Conservation (phyloP, 208 protist species). For the Phytomonas francai region DNA sequence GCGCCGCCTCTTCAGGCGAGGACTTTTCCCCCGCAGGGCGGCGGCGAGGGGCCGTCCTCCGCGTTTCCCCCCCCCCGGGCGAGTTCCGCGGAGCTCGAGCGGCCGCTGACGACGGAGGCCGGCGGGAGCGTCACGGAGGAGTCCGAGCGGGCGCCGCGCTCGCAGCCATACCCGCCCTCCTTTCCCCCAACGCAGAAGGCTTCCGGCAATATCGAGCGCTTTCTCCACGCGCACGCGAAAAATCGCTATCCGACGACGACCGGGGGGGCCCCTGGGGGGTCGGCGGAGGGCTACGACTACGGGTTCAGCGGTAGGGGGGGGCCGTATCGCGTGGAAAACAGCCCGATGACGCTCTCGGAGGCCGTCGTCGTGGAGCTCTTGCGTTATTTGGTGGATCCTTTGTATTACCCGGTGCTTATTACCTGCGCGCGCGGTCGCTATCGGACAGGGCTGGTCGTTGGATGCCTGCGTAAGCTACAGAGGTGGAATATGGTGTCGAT, state of each 20-base stretch:
- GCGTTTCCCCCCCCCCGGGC: neutral
- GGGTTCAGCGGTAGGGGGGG: too few relatives aligned
- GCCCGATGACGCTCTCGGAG: constrained; percentile 78
- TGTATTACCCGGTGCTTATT: constrained; percentile 94
- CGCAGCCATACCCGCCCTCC: neutral
- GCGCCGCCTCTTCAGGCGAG: neutral
- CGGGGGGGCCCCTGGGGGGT: neutral
- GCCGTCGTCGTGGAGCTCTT: constrained; percentile 89
- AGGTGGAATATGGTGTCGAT: constrained; percentile 97
- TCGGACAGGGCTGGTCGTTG: constrained; percentile 95
- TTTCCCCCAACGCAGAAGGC: too few relatives aligned
- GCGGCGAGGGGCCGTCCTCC: neutral
- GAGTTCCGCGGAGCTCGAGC: constrained; percentile 17
- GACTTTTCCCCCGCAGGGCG: neutral
- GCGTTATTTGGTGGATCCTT: constrained; percentile 89
- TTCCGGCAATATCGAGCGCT: constrained; percentile 37
- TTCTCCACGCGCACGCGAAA: constrained; percentile 27
- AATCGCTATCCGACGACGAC: constrained; percentile 14
- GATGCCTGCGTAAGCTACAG: constrained; percentile 97
- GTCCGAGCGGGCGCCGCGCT: constrained; percentile 9
- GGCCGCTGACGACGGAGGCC: neutral
- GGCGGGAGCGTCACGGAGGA: constrained; percentile 5
- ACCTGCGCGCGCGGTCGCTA: constrained; percentile 96
- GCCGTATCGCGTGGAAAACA: too few relatives aligned
- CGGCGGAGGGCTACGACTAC: constrained; percentile 4